Evolutionary conservation across 1,139 yeast species (phyloP), one percentile per base, ranked within the genome.

Genomic region (Nematodospora anomalae): DNA sequence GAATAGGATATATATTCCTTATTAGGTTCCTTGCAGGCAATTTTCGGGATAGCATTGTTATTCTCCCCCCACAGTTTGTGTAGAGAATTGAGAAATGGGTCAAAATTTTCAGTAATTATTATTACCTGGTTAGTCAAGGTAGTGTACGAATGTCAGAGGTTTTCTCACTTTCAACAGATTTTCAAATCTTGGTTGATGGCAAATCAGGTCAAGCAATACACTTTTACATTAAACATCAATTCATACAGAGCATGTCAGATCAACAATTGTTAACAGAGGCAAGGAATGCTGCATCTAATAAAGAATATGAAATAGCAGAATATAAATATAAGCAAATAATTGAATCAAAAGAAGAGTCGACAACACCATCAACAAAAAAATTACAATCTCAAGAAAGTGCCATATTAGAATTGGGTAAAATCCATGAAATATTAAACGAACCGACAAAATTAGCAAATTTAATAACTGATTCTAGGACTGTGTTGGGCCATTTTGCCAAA

Each of bases 401-500:
- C 30, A 80, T 83, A 30, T 53, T 77, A 35, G 87, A 80, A 51
- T 62, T 83, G 50, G 89, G 87, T 20, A 69, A 72, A 40, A 52
- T 83, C 13, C 83, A 80, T 55, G 72, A 73, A 42, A 50, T 52
- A 1, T 60, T 63, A 23, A 50, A 65, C 8, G 69, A 78, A 35
- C 67, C 74, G 15, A 66, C 61, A 4, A 75, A 80, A 49, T 71
- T 92, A 36, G 67, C 75, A 12, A 66, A 64, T 27, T 76, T 92
- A 53, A 78, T 92, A 32, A 70, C 78, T n/a, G 74, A 79, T 32
- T 83, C 95, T 1, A 76, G 94, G 47, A 67, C 66, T 6, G 76
- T 83, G 13, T 80, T 90, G 69, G 77, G 79, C 8, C 71, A 77
- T 38, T 81, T 88, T 57, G 96, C 98, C 35, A 92, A 92, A 65